Evolutionary conservation across 805 yeast species (phyloP), one percentile per base, ranked within the genome.

Genomic region (Candida sithepensis): DNA sequence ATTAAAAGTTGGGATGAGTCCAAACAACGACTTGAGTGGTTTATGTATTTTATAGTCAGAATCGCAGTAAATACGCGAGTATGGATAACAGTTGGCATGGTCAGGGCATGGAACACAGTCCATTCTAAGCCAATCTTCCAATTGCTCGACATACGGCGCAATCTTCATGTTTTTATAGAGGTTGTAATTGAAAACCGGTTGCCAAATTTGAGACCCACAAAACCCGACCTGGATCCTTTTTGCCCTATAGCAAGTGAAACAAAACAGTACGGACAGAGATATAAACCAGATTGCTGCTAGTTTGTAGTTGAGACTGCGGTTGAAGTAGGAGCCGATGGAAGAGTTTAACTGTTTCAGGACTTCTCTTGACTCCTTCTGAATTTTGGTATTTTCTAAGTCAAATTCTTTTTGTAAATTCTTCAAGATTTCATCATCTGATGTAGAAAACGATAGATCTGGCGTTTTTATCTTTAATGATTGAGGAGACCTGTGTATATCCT

Each of bases 21-120:
- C 85, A 47, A 75, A 73, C 20, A 81, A 65, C 39, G 77, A 69
- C 54, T 80, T 73, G 74, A 82, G 75, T 6, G 85, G 84, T 44
- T 74, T 71, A 33, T 62, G 60, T 26, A 71, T 69, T 32, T 78
- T 67, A 58, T 72, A 87, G 54, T 87, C 97, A 34, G 83, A 84
- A 55, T 78, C 82, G 66, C 99, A 92, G 44, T 75, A 78, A 2
- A 88, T 59, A 47, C 76, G 70, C 53, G 88, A 72, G 43, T 74
- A 65, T 21, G 83, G 79, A 55, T 74, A 82, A 65, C 98, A 92
- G 40, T 81, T 70, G 0, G 91, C 94, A 66, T 91, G 85, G 2
- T 74, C 76, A 1, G 98, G 98, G 64, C 98, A 92, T 16, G 79
- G 79, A 3, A 81, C 69, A 67, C 99, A 92, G 0, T 57, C 45